Evolutionary conservation across 83 land plant species (phyloP), one percentile per base, ranked within the genome.

Genomic region (Picea abies): DNA sequence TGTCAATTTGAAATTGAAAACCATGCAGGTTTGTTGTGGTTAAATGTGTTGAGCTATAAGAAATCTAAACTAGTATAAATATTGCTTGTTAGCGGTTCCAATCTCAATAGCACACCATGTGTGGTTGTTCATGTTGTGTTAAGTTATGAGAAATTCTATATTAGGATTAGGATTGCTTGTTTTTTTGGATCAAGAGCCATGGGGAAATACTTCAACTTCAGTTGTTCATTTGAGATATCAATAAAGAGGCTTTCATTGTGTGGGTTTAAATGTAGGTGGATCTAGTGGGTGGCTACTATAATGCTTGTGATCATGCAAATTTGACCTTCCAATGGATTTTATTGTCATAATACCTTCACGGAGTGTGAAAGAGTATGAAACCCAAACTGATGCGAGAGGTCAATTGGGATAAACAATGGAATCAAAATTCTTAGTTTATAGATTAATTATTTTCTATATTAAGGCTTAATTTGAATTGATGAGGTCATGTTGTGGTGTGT

Each of bases 321-420:
- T 44, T 6, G 0, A 5, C 8, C 8, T 5, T 44, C 47, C 8
- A 44, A 44, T 44, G 47, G 6, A 5, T 44, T 44, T 44, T 44
- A 44, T 0, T 6, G 8, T 44, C 47, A 44, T 0, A 44, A 44
- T 6, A 89, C 82, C 89, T n/a, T 83, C 92, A 25, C 87, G 92
- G 93, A 85, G 93, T 79, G 85, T 90, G 35, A 71, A 87, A 6
- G 90, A 91, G 80, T 91, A 86, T 73, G 76, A 82, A 14, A 69
- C 61, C 9, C 87, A 87, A 81, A 56, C 87, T 26, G 80, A 80
- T 41, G 60, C 79, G 9, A 79, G 71, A 10, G 90, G 93, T 12
- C 86, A 91, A 83, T 60, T 87, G 25, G 87, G 78, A 20, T 83
- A 90, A 49, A 1, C 32, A 20, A 29, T 87, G 68, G 88, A 89